Evolutionary conservation across 805 yeast species (phyloP).

Genomic region (Candida khao-thaluensis): DNA sequence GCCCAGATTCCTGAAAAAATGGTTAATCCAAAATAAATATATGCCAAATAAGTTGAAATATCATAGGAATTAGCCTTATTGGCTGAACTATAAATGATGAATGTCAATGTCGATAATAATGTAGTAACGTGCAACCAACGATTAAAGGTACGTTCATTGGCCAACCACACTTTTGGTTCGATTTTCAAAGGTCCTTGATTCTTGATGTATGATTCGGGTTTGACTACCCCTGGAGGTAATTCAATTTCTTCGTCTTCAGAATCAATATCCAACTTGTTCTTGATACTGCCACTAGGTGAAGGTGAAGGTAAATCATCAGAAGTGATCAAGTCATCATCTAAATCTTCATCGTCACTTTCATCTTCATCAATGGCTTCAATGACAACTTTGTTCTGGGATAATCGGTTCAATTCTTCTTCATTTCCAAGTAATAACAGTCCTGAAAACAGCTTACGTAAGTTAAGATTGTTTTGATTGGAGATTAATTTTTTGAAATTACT

Average conservation of each 20-base stretch:
- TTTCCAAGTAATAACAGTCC: constrained; percentile 26
- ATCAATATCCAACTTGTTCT: constrained; percentile 58
- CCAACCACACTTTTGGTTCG: constrained; percentile 98
- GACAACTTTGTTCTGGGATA: constrained; percentile 10
- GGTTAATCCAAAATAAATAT: constrained; percentile 76
- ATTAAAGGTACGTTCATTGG: constrained; percentile 95
- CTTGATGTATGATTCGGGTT: constrained; percentile 75
- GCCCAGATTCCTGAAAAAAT: constrained; percentile 89
- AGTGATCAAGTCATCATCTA: constrained; percentile 19
- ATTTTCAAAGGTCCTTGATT: constrained; percentile 91
- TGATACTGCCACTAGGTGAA: constrained; percentile 14
- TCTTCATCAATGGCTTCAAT: constrained; percentile 50
- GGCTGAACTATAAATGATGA: constrained; percentile 77
- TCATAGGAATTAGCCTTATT: constrained; percentile 60
- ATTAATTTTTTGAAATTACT: constrained; percentile 42
- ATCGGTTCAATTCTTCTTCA: constrained; percentile 8
- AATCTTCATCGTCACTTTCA: constrained; percentile 30
- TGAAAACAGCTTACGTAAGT: constrained; percentile 41
- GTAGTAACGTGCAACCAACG: constrained; percentile 93
- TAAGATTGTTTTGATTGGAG: constrained; percentile 25
- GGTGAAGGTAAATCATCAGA: constrained; percentile 26
- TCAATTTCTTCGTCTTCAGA: constrained; percentile 82
- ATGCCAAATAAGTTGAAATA: constrained; percentile 70
- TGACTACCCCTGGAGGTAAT: constrained; percentile 85
- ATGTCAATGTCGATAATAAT: constrained; percentile 79